phyloP scores from a whole-genome alignment of 2,329 filamentous ascomycete genomes.

The Harringtonia lauricola region DNA sequence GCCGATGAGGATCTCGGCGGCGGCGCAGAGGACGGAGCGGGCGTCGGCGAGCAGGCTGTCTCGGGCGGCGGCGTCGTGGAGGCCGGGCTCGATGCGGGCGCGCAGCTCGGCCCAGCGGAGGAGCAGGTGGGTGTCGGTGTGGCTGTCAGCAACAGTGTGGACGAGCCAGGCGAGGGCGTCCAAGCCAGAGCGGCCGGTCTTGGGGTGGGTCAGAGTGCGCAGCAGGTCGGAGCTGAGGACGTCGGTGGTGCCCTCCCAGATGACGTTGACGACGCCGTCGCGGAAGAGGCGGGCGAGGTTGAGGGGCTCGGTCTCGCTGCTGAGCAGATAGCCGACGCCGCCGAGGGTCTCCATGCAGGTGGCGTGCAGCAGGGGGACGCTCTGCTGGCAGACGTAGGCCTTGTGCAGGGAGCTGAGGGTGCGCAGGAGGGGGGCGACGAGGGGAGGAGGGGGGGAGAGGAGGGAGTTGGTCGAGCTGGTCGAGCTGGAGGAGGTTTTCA shows the following conservation, averaged over 20 bases:
- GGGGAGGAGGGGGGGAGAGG: constrained; percentile 22
- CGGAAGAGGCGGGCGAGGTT: constrained; percentile 58
- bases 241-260: constrained; percentile 57
- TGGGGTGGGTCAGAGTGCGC: constrained; percentile 33
- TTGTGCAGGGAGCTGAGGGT: constrained; percentile 50
- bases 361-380: constrained; percentile 37
- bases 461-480: neutral
- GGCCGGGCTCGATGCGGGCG: constrained; percentile 20
- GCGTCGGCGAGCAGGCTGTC: constrained; percentile 33
- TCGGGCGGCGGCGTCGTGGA: constrained; percentile 22
- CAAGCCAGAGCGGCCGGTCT: constrained; percentile 23
- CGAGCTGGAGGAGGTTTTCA: constrained; percentile 6
- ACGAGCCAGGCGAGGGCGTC: constrained; percentile 33
- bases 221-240: constrained; percentile 48
- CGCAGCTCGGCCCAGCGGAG: constrained; percentile 29
- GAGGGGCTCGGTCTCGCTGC: constrained; percentile 46
- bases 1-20: constrained; percentile 32
- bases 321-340: constrained; percentile 56
- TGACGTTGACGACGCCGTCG: constrained; percentile 51
- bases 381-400: constrained; percentile 40
- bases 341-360: constrained; percentile 54
- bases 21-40: constrained; percentile 29
- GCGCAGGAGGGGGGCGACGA: constrained; percentile 36
- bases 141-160: neutral
- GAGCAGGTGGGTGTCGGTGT: constrained; percentile 10